A percentile compares a stretch with the other conserved stretches of the same genome.
Evolutionary conservation across 1,139 yeast genomes (phyloP).

Genomic region (Sugiyamaella grinbergsii): DNA sequence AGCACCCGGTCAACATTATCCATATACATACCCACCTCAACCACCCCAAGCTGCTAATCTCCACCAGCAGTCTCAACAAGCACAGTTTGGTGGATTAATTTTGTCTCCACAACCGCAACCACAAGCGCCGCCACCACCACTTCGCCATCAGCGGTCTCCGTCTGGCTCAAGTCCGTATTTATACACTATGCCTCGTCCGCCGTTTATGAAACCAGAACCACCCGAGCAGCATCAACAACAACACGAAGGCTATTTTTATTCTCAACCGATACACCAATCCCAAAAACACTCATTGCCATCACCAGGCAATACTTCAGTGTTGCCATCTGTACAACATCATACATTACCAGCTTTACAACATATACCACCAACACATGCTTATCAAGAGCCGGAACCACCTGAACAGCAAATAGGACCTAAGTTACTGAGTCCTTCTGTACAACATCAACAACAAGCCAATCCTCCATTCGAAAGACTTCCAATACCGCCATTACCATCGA

Average conservation of each 20-base stretch:
- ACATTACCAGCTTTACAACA: slow-evolving; percentile 2
- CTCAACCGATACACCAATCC: neutral
- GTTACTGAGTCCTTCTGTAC: neutral
- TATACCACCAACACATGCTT: slow-evolving; percentile 22
- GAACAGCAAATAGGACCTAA: slow-evolving; percentile 1
- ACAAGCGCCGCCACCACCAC: slow-evolving; percentile 21
- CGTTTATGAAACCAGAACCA: slow-evolving; percentile 1
- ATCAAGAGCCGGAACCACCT: neutral
- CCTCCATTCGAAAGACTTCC: neutral
- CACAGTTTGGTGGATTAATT: neutral
- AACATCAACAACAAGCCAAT: slow-evolving; percentile 4
- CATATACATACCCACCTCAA: slow-evolving; percentile 7
- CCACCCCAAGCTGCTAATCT: slow-evolving; percentile 32
- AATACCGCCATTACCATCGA: no score
- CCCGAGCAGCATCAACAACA: neutral
- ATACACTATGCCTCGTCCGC: slow-evolving; percentile 29
- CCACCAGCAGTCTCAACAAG: slow-evolving; percentile 28
- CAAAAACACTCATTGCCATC: neutral
- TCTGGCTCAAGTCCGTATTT: slow-evolving; percentile 23
- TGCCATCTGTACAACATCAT: slow-evolving; percentile 13
- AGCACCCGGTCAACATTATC: slow-evolving; percentile 5
- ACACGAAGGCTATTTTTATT: neutral
- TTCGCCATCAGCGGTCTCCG: slow-evolving; percentile 4
- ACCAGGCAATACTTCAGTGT: slow-evolving; percentile 1
- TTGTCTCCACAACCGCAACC: slow-evolving; percentile 14